Base-by-base conservation (phyloP, 73 alveolate species). In the Diophrys appendiculata region DNA sequence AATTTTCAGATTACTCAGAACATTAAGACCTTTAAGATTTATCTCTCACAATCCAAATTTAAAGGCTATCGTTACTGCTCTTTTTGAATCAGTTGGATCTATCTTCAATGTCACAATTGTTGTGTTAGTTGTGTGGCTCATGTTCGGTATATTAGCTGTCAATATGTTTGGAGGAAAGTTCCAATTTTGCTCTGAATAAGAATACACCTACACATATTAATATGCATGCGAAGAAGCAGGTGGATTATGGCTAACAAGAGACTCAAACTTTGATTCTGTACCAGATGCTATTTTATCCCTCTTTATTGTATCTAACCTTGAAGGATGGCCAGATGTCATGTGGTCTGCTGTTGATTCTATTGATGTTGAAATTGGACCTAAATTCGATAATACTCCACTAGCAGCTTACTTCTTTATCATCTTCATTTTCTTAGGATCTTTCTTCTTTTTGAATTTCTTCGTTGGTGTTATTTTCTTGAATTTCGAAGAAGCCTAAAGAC, bases 311-410 rank as follows among this genome's bases (percentile, higher is more conserved):
- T 72, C 92, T 32, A 90, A 95, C 31, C 83, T 82, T 31, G 99
- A 96, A 87, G 99, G 98, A 27, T 96, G 99, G 98, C 98, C 98
- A 14, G 95, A 90, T 29, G 79, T 91, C 33, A 95, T 96, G 99
- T 81, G 52, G 60, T 76, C 80, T 54, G 71, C 82, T 43, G 75
- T 80, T 5, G 77, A 80, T 30, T 2, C 78, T n/a, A 23, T 27
- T 23, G 89, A 76, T 27, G 18, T 54, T 5, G 89, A 72, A 0
- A 54, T n/a, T 8, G 89, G 89, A 0, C 89, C 89, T 1, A 64
- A 35, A 25, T 25, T 28, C 2, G 54, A 80, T 54, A 65, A 52
- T n/a, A 22, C 82, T 56, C 82, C 77, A 0, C 1, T 28, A 8
- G 32, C 72, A 54, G 89, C 82, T 0, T 72, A 71, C 72, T 96